Percentiles rank a stretch among this genome's conserved stretches.
These are phyloP conservation scores for Ophiostoma novo-ulmi DNA, from an alignment of 2,329 filamentous ascomycete genomes.

Conservation along the genomic window DNA sequence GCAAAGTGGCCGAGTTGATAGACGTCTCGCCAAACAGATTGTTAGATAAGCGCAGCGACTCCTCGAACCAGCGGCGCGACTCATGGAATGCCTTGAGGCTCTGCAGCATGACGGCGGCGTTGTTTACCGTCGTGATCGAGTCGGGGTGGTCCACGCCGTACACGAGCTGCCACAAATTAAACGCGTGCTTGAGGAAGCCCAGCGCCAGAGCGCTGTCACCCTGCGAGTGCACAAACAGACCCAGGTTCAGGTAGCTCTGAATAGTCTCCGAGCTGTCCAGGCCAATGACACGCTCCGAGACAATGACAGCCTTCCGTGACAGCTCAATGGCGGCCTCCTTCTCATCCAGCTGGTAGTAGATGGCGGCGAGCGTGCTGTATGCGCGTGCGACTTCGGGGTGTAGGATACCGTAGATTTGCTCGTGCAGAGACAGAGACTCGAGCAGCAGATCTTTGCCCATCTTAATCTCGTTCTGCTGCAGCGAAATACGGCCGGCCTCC, in stretches of 20 bases:
- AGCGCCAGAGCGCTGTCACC: conserved; percentile 88
- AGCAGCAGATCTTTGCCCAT: conserved; percentile 90
- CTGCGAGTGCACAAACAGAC: conserved; percentile 85
- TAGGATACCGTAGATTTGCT: conserved; percentile 97
- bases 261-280: conserved; percentile 92
- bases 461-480: conserved; percentile 91
- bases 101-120: conserved; percentile 97
- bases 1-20: conserved; percentile 86
- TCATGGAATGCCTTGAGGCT: conserved; percentile 91
- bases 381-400: conserved; percentile 94
- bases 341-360: conserved; percentile 97
- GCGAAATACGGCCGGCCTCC: conserved; percentile 92
- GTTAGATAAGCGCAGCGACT: conserved; percentile 83
- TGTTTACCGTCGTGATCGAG: conserved; percentile 98
- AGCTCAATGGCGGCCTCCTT: conserved; percentile 94
- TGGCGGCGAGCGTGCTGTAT: conserved; percentile 90
- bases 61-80: conserved; percentile 94
- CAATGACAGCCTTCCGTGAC: conserved; percentile 92
- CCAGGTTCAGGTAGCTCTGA: conserved; percentile 91
- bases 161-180: conserved; percentile 94
- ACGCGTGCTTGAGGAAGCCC: conserved; percentile 81
- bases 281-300: conserved; percentile 88
- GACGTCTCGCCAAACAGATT: conserved; percentile 82
- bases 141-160: conserved; percentile 92
- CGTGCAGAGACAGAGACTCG: conserved; percentile 92